Conservation (phyloP, 768 basidiomycete species). For the Boletus rubroflammeus region DNA sequence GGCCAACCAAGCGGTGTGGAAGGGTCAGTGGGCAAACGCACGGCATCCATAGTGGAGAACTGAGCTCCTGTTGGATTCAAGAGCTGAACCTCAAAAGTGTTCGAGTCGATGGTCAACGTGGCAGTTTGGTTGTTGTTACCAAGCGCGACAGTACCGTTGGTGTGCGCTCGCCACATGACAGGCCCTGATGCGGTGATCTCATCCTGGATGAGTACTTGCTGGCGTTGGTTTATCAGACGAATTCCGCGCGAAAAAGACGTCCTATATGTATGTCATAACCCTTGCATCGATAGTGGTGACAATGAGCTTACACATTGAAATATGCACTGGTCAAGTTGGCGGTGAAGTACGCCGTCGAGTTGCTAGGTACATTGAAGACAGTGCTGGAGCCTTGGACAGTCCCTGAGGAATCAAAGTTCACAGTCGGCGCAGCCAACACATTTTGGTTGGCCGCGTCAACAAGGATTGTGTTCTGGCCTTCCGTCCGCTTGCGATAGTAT, state of each 20-base stretch:
- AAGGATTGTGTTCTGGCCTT: slow-evolving; percentile 94
- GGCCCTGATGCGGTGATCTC: slow-evolving; percentile 63
- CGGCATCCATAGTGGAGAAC: slow-evolving; percentile 55
- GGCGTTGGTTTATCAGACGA: slow-evolving; percentile 75
- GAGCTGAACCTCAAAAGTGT: slow-evolving; percentile 64
- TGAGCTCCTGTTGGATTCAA: slow-evolving; percentile 60
- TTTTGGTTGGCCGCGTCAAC: slow-evolving; percentile 77
- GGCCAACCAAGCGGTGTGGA: slow-evolving; percentile 51
- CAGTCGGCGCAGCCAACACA: slow-evolving; percentile 60
- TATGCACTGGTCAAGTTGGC: slow-evolving; percentile 78
- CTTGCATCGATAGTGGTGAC: not conserved
- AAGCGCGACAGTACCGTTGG: slow-evolving; percentile 81
- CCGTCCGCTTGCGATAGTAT: slow-evolving; percentile 95
- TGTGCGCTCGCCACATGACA: slow-evolving; percentile 92
- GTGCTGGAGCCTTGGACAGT: slow-evolving; percentile 84
- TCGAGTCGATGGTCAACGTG: slow-evolving; percentile 65
- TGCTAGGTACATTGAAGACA: slow-evolving; percentile 54
- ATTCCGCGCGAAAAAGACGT: slow-evolving; percentile 80
- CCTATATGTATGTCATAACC: slow-evolving; percentile 34
- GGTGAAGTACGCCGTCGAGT: slow-evolving; percentile 80
- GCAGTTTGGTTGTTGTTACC: slow-evolving; percentile 58
- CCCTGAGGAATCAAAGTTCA: slow-evolving; percentile 49
- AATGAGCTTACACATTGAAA: slow-evolving; percentile 55
- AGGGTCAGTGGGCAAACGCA: slow-evolving; percentile 58
- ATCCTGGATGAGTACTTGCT: slow-evolving; percentile 90